Evolutionary conservation across 805 yeast genomes (phyloP).

Genomic region (Hanseniaspora lindneri): DNA sequence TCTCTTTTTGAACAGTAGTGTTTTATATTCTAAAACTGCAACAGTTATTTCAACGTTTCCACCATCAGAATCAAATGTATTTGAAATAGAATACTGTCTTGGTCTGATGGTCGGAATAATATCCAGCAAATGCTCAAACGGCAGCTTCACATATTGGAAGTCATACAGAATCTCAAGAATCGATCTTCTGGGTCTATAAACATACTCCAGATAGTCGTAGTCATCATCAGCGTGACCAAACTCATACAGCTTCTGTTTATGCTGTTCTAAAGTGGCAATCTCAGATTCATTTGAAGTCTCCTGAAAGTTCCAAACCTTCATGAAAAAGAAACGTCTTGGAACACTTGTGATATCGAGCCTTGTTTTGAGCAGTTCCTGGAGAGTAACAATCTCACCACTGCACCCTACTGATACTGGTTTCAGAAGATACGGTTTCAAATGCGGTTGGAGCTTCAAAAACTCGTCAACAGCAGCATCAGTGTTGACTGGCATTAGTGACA

Average conservation of each 20-base stretch:
- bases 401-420: not conserved
- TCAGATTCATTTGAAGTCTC: constrained; percentile 25
- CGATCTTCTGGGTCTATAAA: constrained; percentile 85
- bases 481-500: constrained; percentile 66
- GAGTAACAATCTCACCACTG: constrained; percentile 38
- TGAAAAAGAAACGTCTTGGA: constrained; percentile 76
- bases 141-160: constrained; percentile 63
- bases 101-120: constrained; percentile 70
- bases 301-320: constrained; percentile 54
- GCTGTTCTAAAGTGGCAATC: constrained; percentile 36
- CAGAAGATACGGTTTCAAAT: constrained; percentile 66
- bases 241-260: constrained; percentile 62
- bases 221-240: constrained; percentile 60
- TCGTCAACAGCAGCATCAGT: constrained; percentile 49
- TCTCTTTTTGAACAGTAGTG: constrained; percentile 63
- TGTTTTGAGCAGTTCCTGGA: constrained; percentile 59
- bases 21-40: constrained; percentile 77
- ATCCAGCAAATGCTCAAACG: constrained; percentile 64
- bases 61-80: constrained; percentile 32
- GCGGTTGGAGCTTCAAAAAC: constrained; percentile 51
- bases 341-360: constrained; percentile 74
- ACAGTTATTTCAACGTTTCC: constrained; percentile 51
- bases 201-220: constrained; percentile 78
- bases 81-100: constrained; percentile 75
- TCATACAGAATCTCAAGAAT: constrained; percentile 73